phyloP scores from a whole-genome alignment of 805 yeast genomes.

The Nakazawaea sp. region DNA sequence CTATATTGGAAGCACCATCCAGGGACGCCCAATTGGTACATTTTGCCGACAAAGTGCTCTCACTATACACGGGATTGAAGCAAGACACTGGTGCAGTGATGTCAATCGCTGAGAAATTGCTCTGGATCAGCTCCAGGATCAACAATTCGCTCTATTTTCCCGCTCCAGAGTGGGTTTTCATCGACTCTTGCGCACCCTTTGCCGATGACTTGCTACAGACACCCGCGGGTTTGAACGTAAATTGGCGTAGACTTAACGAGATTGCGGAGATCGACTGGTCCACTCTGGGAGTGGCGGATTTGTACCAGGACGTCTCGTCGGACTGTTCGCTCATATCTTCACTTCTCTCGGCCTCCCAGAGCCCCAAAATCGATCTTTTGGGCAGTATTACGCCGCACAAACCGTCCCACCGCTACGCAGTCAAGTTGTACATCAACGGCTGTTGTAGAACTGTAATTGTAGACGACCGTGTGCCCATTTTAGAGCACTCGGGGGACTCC shows the following conservation, averaged over 20 bases:
- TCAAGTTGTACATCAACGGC: conserved; percentile 48
- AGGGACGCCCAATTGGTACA: background rate
- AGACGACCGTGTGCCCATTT: conserved; percentile 38
- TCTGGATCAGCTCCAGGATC: conserved; percentile 18
- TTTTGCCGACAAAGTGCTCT: background rate
- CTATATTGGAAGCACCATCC: too few relatives aligned
- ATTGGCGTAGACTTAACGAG: too few relatives aligned
- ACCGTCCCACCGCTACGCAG: conserved; percentile 27
- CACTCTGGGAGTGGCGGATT: conserved; percentile 16
- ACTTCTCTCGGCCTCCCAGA: conserved; percentile 40
- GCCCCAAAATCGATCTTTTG: conserved; percentile 17
- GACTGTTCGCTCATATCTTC: conserved; percentile 78
- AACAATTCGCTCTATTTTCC: background rate
- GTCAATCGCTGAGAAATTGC: conserved; percentile 13
- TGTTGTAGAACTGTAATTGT: conserved; percentile 36
- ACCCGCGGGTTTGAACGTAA: background rate
- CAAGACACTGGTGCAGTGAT: background rate
- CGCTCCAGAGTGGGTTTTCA: background rate
- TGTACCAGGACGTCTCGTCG: conserved; percentile 45
- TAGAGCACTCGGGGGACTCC: conserved; percentile 13
- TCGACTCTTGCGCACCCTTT: conserved; percentile 2
- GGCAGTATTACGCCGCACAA: conserved; percentile 20
- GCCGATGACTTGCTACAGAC: conserved; percentile 3
- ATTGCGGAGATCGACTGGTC: conserved; percentile 6
- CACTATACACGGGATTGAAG: background rate